Percentiles rank a stretch among this genome's conserved stretches.
Evolutionary conservation across 805 yeast genomes (phyloP).

Genomic region (Scheffersomyces spartinae): DNA sequence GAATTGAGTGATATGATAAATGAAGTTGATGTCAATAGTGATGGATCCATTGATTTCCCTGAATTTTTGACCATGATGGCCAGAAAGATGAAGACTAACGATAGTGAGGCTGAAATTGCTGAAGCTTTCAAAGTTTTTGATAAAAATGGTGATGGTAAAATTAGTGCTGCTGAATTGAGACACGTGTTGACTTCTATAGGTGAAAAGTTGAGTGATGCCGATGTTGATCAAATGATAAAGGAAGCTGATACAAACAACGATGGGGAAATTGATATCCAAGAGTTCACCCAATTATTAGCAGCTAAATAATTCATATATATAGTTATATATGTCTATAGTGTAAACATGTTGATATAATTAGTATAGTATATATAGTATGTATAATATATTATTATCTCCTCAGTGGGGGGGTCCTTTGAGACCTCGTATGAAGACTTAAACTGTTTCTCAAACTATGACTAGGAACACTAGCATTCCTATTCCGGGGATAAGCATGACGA

Average conservation of each 20-base stretch:
- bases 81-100: slow-evolving; percentile 85
- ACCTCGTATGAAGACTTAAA: too few relatives aligned
- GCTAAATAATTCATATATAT: slow-evolving; percentile 60
- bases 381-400: too few relatives aligned
- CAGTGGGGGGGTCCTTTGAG: too few relatives aligned
- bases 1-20: slow-evolving; percentile 95
- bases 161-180: slow-evolving; percentile 91
- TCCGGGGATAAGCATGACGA: too few relatives aligned
- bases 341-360: too few relatives aligned
- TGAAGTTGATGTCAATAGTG: slow-evolving; percentile 93
- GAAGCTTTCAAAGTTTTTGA: slow-evolving; percentile 98
- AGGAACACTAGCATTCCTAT: too few relatives aligned
- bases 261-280: slow-evolving; percentile 95
- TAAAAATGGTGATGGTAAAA: slow-evolving; percentile 92
- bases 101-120: slow-evolving; percentile 90
- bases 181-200: slow-evolving; percentile 97
- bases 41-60: slow-evolving; percentile 52
- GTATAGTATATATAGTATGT: too few relatives aligned
- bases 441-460: too few relatives aligned
- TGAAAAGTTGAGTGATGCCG: slow-evolving; percentile 91
- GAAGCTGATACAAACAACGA: slow-evolving; percentile 95
- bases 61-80: slow-evolving; percentile 36
- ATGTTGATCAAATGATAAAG: slow-evolving; percentile 92
- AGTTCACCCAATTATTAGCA: slow-evolving; percentile 80
- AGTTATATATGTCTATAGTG: too few relatives aligned